Base-by-base conservation (phyloP, 1,139 yeast species). In the Wickerhamomyces sp. region DNA sequence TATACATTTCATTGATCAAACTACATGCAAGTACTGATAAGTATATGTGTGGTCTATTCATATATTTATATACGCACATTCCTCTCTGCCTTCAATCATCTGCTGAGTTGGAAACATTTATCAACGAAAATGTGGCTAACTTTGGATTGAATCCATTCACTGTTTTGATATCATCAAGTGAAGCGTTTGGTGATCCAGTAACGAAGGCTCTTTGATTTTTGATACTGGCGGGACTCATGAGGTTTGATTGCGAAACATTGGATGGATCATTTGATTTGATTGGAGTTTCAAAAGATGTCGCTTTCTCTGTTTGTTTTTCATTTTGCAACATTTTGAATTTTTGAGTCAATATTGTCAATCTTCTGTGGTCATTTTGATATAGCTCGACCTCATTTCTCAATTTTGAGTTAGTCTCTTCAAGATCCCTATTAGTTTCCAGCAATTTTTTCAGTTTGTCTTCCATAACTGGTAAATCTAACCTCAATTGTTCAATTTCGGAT, bases 381-480 rank as follows among this genome's bases (percentile, higher is more conserved):
- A 64, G 42, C 39, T 63, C 63, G 33, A 66, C 49, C 44, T 63
- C 64, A 48, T 68, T 70, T 52, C 72, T 72, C 45, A 77, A 58
- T 9, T 65, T 64, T 7, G 81, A 81, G 14, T 76, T 65, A 1
- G 66, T 64, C 3, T 62, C 61, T 47, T 69, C 71, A 48, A 75
- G 65, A n/a, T 72, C 70, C 11, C 73, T 64, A 48, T 75, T 75
- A 40, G 73, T 75, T 43, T 62, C 61, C 36, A 67, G 63, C 33
- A 76, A 55, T 34, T 68, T 69, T 41, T 73, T 68, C 46, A 75
- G 61, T 47, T 71, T 69, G 26, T 64, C 65, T 45, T 69, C 54
- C 40, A 76, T 56, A 35, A 59, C 53, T 33, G 60, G 54, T 45
- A 66, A 48, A 47, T 64, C 61, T 40, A 29, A 48, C 34, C 58